Evolutionary conservation across 202 grass and related monocot species (phyloP), one percentile per base, ranked within the genome.

Genomic region (Bolboschoenoplectus hybrid): DNA sequence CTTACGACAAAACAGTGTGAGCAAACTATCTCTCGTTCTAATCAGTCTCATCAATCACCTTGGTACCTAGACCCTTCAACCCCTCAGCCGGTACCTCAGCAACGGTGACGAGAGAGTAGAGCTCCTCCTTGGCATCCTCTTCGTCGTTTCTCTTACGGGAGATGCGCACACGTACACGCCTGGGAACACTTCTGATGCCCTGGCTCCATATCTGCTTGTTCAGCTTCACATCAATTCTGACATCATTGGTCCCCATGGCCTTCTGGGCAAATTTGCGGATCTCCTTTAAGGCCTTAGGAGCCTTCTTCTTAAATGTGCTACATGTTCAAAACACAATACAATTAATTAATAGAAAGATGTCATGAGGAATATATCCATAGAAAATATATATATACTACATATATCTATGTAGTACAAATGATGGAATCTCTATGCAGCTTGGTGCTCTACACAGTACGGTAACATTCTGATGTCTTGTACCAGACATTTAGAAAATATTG

Each of bases 171-270:
- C 95, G 88, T 26, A 98, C 81, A 20, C 93, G 38, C 90, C 96
- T 95, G 2, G 93, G 96, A 2, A 98, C 96, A 12, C 93, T 90
- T 12, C 90, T 77, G 73, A 95, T 88, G 14, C 96, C 96, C 49
- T 89, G 90, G 84, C 91, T 95, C 93, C 91, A 98, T 46, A 98
- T 94, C 87, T 94, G 93, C 86, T 98, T 98, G 90, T 98, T 98
- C 39, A 98, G 93, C 60, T 98, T 98, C 63, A 95, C 93, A 46
- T 98, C 96, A 0, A 95, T 52, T 63, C 91, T 83, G 9, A 98
- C 86, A 81, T 98, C 96, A 4, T 90, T 90, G 4, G 93, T 98
- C n/a, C 96, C 89, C 96, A 95, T 98, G 16, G 93, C 86, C 82
- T 98, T 95, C 86, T 95, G 90, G 2, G 91, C 91, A 20, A 98